A percentile compares a stretch with the other conserved stretches of the same genome.
phyloP scores from a whole-genome alignment of 2,329 filamentous ascomycete species.

The Colletotrichum sp. region DNA sequence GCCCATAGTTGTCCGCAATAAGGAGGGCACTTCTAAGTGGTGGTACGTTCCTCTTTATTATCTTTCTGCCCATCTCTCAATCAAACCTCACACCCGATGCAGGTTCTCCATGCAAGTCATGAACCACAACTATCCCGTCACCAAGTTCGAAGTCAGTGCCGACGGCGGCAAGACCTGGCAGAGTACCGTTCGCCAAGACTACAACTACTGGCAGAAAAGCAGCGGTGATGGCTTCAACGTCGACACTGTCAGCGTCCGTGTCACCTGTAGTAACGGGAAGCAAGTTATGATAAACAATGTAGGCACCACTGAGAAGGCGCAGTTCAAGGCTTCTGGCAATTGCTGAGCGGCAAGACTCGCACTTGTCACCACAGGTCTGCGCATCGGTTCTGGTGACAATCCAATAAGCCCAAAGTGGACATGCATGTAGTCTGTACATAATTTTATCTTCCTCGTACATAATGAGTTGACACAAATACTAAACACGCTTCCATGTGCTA shows the following conservation, averaged over 20 bases:
- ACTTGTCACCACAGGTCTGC: background rate
- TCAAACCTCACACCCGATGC: constrained; percentile 48
- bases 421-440: background rate
- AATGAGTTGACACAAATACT: background rate
- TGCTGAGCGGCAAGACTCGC: background rate
- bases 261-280: constrained; percentile 24
- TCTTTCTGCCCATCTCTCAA: background rate
- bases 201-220: constrained; percentile 34
- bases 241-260: constrained; percentile 21
- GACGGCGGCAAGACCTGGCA: constrained; percentile 65
- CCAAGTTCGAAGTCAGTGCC: constrained; percentile 62
- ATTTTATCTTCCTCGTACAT: background rate
- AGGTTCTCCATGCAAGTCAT: constrained; percentile 55
- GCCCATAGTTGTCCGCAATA: constrained; percentile 56
- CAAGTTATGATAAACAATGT: constrained; percentile 23
- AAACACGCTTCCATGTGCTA: background rate
- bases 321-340: constrained; percentile 10
- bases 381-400: background rate
- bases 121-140: constrained; percentile 63
- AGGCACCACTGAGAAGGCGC: constrained; percentile 1
- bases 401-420: background rate
- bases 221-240: constrained; percentile 22
- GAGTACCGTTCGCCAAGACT: constrained; percentile 53
- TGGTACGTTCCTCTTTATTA: background rate
- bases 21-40: constrained; percentile 48